Evolutionary conservation across 192 early-diverging fungal species (phyloP).

Genomic region (Coemansia sp.): DNA sequence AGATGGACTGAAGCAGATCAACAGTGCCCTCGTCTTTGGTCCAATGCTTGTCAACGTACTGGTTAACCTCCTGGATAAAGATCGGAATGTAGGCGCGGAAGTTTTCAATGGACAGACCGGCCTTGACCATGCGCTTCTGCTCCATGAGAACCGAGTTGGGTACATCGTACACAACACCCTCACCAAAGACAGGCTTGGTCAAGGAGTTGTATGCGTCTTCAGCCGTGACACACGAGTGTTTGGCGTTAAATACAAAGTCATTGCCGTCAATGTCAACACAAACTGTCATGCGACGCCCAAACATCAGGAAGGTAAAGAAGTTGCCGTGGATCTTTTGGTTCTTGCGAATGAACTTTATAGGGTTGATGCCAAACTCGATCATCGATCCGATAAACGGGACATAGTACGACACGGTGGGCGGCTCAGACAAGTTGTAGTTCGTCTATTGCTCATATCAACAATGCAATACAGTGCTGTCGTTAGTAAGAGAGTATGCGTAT

Average conservation of each 20-base stretch:
- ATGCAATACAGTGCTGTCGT: not conserved
- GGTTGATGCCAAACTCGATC: constrained; percentile 83
- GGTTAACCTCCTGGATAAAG: constrained; percentile 76
- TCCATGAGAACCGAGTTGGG: constrained; percentile 92
- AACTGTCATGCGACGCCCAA: constrained; percentile 87
- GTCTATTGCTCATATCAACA: not conserved
- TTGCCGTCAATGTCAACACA: constrained; percentile 90
- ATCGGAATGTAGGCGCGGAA: constrained; percentile 88
- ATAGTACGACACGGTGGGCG: constrained; percentile 72
- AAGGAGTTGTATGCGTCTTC: constrained; percentile 92
- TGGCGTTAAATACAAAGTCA: constrained; percentile 95
- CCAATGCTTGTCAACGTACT: constrained; percentile 73
- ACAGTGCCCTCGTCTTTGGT: constrained; percentile 57
- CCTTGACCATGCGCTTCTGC: constrained; percentile 98
- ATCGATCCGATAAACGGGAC: constrained; percentile 89
- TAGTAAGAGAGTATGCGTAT: not conserved
- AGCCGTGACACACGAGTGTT: constrained; percentile 79
- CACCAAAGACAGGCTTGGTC: constrained; percentile 93
- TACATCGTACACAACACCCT: constrained; percentile 95
- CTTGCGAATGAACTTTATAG: constrained; percentile 83
- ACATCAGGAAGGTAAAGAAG: constrained; percentile 90
- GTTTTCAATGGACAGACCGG: constrained; percentile 81
- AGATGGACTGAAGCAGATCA: constrained; percentile 79
- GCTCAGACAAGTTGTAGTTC: constrained; percentile 58
- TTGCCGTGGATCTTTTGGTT: constrained; percentile 85